Percentiles rank a stretch among this genome's conserved stretches.
Evolutionary conservation across 495 filamentous ascomycete species (phyloP).

Genomic region (Hypomontagnella monticulosa): DNA sequence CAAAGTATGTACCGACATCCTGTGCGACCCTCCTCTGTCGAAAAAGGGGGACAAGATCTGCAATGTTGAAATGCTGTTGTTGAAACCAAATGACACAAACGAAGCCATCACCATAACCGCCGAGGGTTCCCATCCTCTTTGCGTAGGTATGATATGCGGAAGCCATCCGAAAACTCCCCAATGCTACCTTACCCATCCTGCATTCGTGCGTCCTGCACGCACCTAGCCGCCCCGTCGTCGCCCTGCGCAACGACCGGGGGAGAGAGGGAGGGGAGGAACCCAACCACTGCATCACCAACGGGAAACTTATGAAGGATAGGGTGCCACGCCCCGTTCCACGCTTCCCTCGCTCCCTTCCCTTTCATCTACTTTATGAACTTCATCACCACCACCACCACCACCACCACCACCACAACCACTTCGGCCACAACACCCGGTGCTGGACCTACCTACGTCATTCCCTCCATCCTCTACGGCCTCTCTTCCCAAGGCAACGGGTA

Average conservation of each 20-base stretch:
- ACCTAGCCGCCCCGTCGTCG: constrained; percentile 14
- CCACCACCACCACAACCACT: neutral
- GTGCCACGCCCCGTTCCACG: constrained; percentile 10
- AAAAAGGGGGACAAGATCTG: constrained; percentile 24
- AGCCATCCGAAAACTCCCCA: constrained; percentile 33
- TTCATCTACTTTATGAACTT: too few species aligned
- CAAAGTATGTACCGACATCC: constrained; percentile 23
- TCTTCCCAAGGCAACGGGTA: constrained; percentile 87
- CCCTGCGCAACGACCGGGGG: constrained; percentile 6
- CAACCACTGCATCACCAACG: constrained; percentile 8
- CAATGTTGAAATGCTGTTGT: constrained; percentile 39
- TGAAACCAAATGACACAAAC: constrained; percentile 40
- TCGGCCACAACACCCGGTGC: too few species aligned
- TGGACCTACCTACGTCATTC: too few species aligned
- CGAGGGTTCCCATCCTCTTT: constrained; percentile 11
- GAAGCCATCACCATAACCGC: constrained; percentile 36
- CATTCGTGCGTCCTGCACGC: constrained; percentile 19
- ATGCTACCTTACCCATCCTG: constrained; percentile 36
- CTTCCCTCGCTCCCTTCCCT: too few species aligned
- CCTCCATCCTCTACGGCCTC: neutral
- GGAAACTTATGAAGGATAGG: neutral
- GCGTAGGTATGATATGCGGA: constrained; percentile 16
- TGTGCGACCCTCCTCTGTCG: neutral
- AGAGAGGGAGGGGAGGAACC: constrained; percentile 14
- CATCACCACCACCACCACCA: neutral